A percentile compares a stretch with the other conserved stretches of the same genome.
phyloP scores from a whole-genome alignment of 2,329 filamentous ascomycete genomes.

The Sarocladium oryzae region DNA sequence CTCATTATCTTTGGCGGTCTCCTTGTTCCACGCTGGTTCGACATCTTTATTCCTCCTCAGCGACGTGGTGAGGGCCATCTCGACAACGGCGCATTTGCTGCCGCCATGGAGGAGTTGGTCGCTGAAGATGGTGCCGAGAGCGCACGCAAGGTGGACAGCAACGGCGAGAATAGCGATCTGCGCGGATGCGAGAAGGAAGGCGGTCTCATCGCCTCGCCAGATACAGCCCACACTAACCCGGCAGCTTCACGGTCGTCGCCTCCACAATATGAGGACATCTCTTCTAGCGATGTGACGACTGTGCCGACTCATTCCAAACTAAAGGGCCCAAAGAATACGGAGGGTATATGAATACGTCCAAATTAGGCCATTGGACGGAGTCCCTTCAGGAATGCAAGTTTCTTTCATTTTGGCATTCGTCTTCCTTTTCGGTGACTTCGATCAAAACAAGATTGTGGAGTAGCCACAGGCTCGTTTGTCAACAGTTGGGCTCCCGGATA shows the following conservation, averaged over 20 bases:
- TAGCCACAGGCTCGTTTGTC: background rate
- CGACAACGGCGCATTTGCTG: slow-evolving; percentile 16
- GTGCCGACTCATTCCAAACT: background rate
- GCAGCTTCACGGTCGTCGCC: background rate
- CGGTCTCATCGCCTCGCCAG: background rate
- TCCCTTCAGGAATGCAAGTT: too few species aligned
- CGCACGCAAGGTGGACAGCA: slow-evolving; percentile 8
- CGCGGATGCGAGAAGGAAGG: slow-evolving; percentile 1
- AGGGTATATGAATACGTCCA: background rate
- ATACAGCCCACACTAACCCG: background rate
- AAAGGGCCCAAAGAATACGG: background rate
- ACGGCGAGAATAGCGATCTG: slow-evolving; percentile 3
- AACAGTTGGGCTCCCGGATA: too few species aligned
- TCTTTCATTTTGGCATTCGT: too few species aligned
- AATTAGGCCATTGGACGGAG: too few species aligned
- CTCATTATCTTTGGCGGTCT: slow-evolving; percentile 41
- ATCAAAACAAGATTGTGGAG: too few species aligned
- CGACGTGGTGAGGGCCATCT: slow-evolving; percentile 39
- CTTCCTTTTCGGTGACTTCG: too few species aligned
- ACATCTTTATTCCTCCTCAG: slow-evolving; percentile 41
- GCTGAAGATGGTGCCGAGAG: slow-evolving; percentile 1
- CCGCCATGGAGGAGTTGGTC: slow-evolving; percentile 8
- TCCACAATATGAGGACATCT: background rate
- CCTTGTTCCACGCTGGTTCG: slow-evolving; percentile 46
- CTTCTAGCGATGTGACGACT: background rate